Conservation (phyloP, 352 stramenopile genomes). For the Halophytophthora batemanensis region DNA sequence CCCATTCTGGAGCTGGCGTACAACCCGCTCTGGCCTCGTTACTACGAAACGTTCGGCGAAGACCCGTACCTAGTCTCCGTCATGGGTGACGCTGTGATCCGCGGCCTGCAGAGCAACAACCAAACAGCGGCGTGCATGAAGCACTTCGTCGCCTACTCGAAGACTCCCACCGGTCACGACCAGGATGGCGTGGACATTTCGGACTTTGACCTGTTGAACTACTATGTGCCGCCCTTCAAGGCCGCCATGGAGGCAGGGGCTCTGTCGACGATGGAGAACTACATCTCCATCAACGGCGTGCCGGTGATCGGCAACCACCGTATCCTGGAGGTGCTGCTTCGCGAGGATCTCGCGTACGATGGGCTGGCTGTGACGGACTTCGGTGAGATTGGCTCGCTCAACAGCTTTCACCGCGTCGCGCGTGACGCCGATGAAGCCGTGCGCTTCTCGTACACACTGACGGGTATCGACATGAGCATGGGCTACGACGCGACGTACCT, state of each 20-base stretch:
- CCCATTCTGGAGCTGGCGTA: conserved; percentile 82
- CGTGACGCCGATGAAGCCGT: conserved; percentile 48
- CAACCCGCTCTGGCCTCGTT: conserved; percentile 84
- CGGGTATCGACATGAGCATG: conserved; percentile 91
- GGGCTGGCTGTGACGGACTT: conserved; percentile 90
- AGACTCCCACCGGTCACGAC: conserved; percentile 78
- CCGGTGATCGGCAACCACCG: conserved; percentile 81
- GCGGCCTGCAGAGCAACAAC: conserved; percentile 74
- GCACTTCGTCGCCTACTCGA: conserved; percentile 83
- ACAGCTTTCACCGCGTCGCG: conserved; percentile 76
- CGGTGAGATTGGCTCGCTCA: conserved; percentile 87
- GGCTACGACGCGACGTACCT: conserved; percentile 54
- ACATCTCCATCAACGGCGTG: conserved; percentile 90
- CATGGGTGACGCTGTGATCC: conserved; percentile 68
- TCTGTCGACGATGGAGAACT: conserved; percentile 91
- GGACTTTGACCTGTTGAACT: conserved; percentile 77
- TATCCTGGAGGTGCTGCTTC: conserved; percentile 79
- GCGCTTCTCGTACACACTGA: conserved; percentile 60
- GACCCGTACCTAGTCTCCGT: conserved; percentile 75
- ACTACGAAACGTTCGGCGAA: conserved; percentile 93
- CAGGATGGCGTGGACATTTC: conserved; percentile 64
- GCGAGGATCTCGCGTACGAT: conserved; percentile 74
- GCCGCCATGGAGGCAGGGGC: conserved; percentile 66
- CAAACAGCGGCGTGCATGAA: conserved; percentile 84
- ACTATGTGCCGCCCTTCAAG: conserved; percentile 77